phyloP scores from a whole-genome alignment of 441 rosid genomes.

The Pelargonium cotyledonis region DNA sequence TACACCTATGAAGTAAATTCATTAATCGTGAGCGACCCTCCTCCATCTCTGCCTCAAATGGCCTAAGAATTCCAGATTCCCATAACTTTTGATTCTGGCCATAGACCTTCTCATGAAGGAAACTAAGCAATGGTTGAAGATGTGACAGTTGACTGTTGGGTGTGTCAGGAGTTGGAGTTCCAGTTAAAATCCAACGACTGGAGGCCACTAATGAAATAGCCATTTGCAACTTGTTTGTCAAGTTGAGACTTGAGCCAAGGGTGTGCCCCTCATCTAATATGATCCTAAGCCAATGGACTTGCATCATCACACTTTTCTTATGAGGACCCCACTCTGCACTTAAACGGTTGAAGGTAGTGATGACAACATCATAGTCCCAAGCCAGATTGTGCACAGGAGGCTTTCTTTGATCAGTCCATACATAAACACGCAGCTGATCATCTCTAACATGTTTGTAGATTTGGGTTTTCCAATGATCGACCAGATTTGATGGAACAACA shows the following conservation, averaged over 20 bases:
- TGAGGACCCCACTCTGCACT: constrained; percentile 89
- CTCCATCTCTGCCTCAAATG: constrained; percentile 87
- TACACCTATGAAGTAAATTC: constrained; percentile 73
- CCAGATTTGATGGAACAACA: constrained; percentile 80
- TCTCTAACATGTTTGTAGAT: constrained; percentile 71
- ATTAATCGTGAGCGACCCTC: constrained; percentile 72
- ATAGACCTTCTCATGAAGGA: constrained; percentile 88
- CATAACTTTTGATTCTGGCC: constrained; percentile 75
- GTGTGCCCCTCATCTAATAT: constrained; percentile 97
- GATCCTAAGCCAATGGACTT: constrained; percentile 94
- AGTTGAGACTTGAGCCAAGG: constrained; percentile 83
- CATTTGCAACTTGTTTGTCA: constrained; percentile 95
- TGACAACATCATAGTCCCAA: constrained; percentile 92
- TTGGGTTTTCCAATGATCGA: constrained; percentile 91
- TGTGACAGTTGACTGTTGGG: constrained; percentile 81
- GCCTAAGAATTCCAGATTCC: constrained; percentile 88
- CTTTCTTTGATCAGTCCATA: constrained; percentile 63
- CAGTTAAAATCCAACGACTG: constrained; percentile 88
- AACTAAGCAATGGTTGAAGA: constrained; percentile 84
- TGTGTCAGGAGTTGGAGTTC: constrained; percentile 93
- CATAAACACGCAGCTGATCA: constrained; percentile 64
- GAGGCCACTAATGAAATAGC: constrained; percentile 76
- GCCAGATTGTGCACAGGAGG: constrained; percentile 80
- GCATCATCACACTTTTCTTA: constrained; percentile 76
- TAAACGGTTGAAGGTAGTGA: constrained; percentile 85